Evolutionary conservation across 2,329 filamentous ascomycete species (phyloP).

Genomic region (Exophiala bonariae): DNA sequence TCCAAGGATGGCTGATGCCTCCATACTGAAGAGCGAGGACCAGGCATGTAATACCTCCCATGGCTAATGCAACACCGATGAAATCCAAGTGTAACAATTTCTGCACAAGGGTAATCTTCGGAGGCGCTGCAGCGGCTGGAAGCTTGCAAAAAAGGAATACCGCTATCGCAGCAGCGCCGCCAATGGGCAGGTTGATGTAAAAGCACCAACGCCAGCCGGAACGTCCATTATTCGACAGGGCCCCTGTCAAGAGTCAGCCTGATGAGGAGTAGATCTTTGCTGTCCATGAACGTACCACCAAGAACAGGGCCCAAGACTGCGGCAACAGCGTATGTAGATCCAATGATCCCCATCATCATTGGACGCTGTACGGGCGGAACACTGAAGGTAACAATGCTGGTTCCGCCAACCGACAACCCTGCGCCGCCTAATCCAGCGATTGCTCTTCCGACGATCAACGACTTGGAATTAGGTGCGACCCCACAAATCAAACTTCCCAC

Average conservation of each 20-base stretch:
- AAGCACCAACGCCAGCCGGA: slow-evolving; percentile 52
- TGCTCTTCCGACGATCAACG: slow-evolving; percentile 53
- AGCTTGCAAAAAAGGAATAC: slow-evolving; percentile 32
- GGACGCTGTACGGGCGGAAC: slow-evolving; percentile 48
- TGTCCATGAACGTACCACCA: slow-evolving; percentile 51
- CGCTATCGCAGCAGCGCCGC: slow-evolving; percentile 32
- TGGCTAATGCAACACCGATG: slow-evolving; percentile 50
- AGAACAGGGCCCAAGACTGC: slow-evolving; percentile 41
- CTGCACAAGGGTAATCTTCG: slow-evolving; percentile 20
- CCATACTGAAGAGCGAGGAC: slow-evolving; percentile 61
- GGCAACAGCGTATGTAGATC: slow-evolving; percentile 34
- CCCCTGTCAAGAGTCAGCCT: slow-evolving; percentile 48
- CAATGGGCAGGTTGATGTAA: slow-evolving; percentile 56
- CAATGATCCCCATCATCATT: slow-evolving; percentile 45
- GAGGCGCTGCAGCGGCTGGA: slow-evolving; percentile 14
- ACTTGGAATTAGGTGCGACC: slow-evolving; percentile 48
- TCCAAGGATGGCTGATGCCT: slow-evolving; percentile 55
- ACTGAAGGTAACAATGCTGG: slow-evolving; percentile 47
- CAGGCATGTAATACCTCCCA: slow-evolving; percentile 54
- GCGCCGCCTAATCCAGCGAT: slow-evolving; percentile 51
- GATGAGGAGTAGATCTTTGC: no score
- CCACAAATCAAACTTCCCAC: slow-evolving; percentile 54
- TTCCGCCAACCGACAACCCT: slow-evolving; percentile 51
- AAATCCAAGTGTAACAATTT: slow-evolving; percentile 49
- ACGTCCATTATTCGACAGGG: slow-evolving; percentile 50